Base-by-base conservation (phyloP, 164 flowering plant species). In the Sedum album region DNA sequence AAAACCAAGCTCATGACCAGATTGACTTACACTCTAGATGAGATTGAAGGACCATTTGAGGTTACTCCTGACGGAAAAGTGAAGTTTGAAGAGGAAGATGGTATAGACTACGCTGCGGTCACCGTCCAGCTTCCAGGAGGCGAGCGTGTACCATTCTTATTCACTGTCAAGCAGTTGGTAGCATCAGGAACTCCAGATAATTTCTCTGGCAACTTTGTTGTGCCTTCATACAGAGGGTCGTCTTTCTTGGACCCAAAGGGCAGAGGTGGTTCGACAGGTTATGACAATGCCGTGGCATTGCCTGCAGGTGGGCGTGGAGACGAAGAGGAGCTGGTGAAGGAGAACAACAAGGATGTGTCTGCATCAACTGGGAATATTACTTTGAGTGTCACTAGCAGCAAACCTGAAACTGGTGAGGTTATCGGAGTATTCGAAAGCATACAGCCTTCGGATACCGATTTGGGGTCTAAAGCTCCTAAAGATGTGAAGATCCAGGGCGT, bases 171-270 rank as follows among this genome's bases (percentile, higher is more conserved):
- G 51, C 87, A 91, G 70, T 78, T 91, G 41, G 97, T 89, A 23
- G 98, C 98, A 2, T 77, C 98, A 10, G 97, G 97, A 10, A 91
- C 88, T 73, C 98, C 97, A 0, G 89, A 91, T 6, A 77, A 67
- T 69, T 94, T 93, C 39, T 31, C 86, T 0, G 98, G 98, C 5
- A 74, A 85, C 44, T 93, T 86, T 71, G 76, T 93, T 0, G 97
- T 91, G 9, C 98, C 98, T 4, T 91, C 96, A 0, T 93, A 93
- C 91, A 75, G 96, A 30, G 98, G 96, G 4, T 82, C 97, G 0
- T 93, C 98, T 0, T 93, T 93, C 84, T 80, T 93, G 76, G 98
- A 93, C 91, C 98, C 98, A 36, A 93, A 93, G 86, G 98, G 98
- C 8, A 72, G 98, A 39, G 98, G 98, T 74, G 98, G 96, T 0